These are phyloP conservation scores for Mycena citricolor DNA, from an alignment of 1,284 basidiomycete genomes.

Conservation along the genomic window DNA sequence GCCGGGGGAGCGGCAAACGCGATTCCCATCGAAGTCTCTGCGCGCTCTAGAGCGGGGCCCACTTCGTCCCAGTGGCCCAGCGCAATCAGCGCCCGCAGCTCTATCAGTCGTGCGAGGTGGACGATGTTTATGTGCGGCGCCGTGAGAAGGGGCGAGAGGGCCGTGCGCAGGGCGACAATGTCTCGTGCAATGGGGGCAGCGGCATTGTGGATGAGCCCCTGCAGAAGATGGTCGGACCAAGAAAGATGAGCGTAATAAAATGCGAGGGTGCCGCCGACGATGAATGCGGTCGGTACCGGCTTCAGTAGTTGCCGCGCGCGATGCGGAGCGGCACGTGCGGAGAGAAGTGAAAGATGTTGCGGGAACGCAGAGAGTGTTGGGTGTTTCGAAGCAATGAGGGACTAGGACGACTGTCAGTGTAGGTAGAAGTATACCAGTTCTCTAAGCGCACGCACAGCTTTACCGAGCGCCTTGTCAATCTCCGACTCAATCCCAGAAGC, in stretches of 20 bases:
- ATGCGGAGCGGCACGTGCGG: slow-evolving; percentile 55
- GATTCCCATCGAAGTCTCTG: slow-evolving; percentile 48
- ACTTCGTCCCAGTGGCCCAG: slow-evolving; percentile 54
- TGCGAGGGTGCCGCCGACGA: slow-evolving; percentile 52
- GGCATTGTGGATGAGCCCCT: slow-evolving; percentile 11
- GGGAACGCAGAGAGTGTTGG: slow-evolving; percentile 60
- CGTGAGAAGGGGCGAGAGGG: slow-evolving; percentile 11
- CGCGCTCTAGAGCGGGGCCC: slow-evolving; percentile 39
- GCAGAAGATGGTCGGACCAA: slow-evolving; percentile 18
- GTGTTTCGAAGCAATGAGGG: slow-evolving; percentile 65
- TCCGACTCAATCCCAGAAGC: slow-evolving; percentile 50
- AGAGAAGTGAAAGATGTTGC: slow-evolving; percentile 56
- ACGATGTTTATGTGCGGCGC: slow-evolving; percentile 42
- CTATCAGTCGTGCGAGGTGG: slow-evolving; percentile 44
- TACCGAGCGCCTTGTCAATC: slow-evolving; percentile 46
- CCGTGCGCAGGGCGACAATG: slow-evolving; percentile 10
- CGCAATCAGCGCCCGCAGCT: slow-evolving; percentile 50
- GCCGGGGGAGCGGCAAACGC: slow-evolving; percentile 24
- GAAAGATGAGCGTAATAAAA: slow-evolving; percentile 38
- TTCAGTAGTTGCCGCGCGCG: slow-evolving; percentile 28
- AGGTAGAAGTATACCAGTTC: too few species aligned
- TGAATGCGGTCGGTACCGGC: slow-evolving; percentile 27
- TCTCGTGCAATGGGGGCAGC: slow-evolving; percentile 10
- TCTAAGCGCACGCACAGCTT: slow-evolving; percentile 35
- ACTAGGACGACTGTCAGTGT: slow-evolving; percentile 38